Percentiles rank a stretch among this genome's conserved stretches.
These are phyloP conservation scores for Dipsacomyces acuminosporus DNA, from an alignment of 371 early-diverging fungal genomes.

Conservation along the genomic window DNA sequence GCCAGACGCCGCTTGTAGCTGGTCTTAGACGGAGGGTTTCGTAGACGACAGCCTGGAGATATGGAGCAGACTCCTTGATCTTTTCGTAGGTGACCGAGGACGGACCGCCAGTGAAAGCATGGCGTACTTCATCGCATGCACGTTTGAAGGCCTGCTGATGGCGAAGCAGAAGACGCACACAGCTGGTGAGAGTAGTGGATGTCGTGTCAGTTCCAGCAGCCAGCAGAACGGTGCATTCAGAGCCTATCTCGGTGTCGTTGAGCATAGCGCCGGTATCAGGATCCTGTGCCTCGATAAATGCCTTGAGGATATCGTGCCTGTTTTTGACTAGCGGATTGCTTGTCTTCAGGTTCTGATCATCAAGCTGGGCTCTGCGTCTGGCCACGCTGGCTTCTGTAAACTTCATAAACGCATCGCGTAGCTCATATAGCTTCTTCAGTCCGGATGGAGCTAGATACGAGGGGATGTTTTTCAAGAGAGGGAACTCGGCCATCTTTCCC, in stretches of 20 bases:
- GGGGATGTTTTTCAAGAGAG: conserved; percentile 2
- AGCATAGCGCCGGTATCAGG: conserved; percentile 18
- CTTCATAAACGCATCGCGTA: conserved; percentile 7
- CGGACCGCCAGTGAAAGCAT: conserved; percentile 8
- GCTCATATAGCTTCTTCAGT: conserved; percentile 2
- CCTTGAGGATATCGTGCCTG: conserved; percentile 25
- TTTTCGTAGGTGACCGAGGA: conserved; percentile 4
- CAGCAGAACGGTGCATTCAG: conserved; percentile 32
- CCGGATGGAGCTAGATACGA: neutral
- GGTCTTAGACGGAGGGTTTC: conserved; percentile 44
- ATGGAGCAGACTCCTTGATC: conserved; percentile 26
- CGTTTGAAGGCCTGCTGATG: conserved; percentile 15
- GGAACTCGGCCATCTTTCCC: conserved; percentile 16
- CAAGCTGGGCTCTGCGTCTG: conserved; percentile 3
- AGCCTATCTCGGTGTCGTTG: conserved; percentile 16
- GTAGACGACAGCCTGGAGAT: conserved; percentile 41
- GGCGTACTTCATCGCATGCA: conserved; percentile 10
- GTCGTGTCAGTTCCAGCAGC: conserved; percentile 41
- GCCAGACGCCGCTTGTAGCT: conserved; percentile 18
- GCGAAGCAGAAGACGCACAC: conserved; percentile 10
- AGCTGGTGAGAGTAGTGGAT: conserved; percentile 15
- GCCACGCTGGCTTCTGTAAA: conserved; percentile 2
- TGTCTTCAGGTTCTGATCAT: neutral
- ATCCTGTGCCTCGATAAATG: conserved; percentile 26
- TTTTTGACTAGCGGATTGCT: neutral